Evolutionary conservation across 352 stramenopile genomes (phyloP).

Genomic region (Globisporangium apiculatum): DNA sequence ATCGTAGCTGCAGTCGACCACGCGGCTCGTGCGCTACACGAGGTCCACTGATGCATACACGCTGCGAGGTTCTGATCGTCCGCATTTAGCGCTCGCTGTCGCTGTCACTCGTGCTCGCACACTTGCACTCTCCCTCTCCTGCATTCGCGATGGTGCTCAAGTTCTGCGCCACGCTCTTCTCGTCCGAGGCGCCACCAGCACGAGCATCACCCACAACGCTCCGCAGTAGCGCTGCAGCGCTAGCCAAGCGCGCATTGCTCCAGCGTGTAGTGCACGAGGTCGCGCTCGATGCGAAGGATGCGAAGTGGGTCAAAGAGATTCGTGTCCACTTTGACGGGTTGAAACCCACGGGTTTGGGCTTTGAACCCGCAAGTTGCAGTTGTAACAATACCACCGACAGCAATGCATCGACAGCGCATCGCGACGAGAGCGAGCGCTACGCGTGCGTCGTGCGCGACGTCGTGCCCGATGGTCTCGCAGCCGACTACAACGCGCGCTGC

Average conservation of each 20-base stretch:
- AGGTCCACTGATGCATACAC: no score
- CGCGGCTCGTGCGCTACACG: no score
- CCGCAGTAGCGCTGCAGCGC: not conserved
- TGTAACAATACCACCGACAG: not conserved
- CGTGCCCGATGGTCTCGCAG: slow-evolving; percentile 24
- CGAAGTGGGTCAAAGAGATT: slow-evolving; percentile 50
- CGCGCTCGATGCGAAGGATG: slow-evolving; percentile 12
- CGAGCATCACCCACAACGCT: slow-evolving; percentile 1
- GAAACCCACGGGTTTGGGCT: slow-evolving; percentile 41
- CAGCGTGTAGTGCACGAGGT: not conserved
- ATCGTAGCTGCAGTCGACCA: no score
- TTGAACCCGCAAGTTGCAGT: slow-evolving; percentile 13
- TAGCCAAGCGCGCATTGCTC: not conserved
- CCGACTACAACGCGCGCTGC: slow-evolving; percentile 51
- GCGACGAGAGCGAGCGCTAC: slow-evolving; percentile 15
- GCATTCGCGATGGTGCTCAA: slow-evolving; percentile 33
- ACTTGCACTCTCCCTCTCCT: no score
- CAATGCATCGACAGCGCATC: not conserved
- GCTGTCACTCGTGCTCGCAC: not conserved
- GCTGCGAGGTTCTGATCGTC: no score
- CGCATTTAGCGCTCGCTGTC: not conserved
- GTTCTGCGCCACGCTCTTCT: slow-evolving; percentile 32
- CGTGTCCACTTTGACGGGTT: slow-evolving; percentile 46
- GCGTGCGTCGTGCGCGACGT: slow-evolving; percentile 38
- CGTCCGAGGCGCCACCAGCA: not conserved